A percentile compares a stretch with the other conserved stretches of the same genome.
Conservation (phyloP, 1,284 basidiomycete genomes). For the Microbotryomycetes sp. region DNA sequence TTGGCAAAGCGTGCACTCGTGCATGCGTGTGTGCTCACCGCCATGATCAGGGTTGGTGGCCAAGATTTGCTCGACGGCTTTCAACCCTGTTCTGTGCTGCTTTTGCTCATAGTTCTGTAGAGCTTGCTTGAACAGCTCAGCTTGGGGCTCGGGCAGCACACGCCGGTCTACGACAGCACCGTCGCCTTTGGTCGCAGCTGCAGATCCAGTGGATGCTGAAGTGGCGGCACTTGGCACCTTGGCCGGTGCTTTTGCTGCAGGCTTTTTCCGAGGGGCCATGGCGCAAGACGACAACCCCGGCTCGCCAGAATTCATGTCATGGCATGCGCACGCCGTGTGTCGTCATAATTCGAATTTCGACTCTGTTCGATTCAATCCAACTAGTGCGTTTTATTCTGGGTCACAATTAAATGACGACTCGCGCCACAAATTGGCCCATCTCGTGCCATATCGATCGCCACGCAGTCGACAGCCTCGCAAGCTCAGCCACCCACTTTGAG, state of each 20-base stretch:
- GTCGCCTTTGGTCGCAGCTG: conserved; percentile 4
- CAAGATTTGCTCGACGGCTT: conserved; percentile 87
- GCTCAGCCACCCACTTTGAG: no score
- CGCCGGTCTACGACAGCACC: conserved; percentile 6
- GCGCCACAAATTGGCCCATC: no score
- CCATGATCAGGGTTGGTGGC: conserved; percentile 95
- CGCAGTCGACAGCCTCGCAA: no score
- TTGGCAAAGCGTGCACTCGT: conserved; percentile 28
- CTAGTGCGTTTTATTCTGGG: no score
- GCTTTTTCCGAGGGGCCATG: not conserved
- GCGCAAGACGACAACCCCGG: not conserved
- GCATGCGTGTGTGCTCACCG: conserved; percentile 49
- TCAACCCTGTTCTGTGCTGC: conserved; percentile 82
- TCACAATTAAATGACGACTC: no score
- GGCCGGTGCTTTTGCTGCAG: not conserved
- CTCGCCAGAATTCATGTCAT: no score
- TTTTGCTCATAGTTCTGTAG: conserved; percentile 75
- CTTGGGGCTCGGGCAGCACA: conserved; percentile 71
- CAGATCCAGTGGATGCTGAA: not conserved
- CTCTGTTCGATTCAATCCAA: no score
- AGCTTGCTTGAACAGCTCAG: conserved; percentile 76
- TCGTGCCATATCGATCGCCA: no score
- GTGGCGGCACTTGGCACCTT: not conserved
- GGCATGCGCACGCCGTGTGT: no score
- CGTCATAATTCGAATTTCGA: no score